Percentiles rank a stretch among this genome's conserved stretches.
Evolutionary conservation across 805 yeast species (phyloP).

Genomic region (Pichia gijzeniarum): DNA sequence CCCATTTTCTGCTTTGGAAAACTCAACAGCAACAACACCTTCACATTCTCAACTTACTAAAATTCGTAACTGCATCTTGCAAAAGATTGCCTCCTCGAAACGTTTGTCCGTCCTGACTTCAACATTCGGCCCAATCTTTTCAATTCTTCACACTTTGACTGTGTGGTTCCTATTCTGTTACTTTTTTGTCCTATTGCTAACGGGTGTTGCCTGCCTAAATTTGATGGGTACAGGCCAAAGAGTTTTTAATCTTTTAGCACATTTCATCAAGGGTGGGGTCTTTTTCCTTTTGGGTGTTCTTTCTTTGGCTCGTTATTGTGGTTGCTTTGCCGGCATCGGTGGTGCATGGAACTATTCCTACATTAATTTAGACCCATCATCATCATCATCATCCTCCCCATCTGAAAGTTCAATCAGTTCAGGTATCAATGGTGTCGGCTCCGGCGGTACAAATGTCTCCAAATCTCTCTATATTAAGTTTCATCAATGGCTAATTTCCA

Average conservation of each 20-base stretch:
- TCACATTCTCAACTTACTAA: neutral
- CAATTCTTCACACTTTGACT: constrained; percentile 40
- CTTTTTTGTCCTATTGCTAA: constrained; percentile 48
- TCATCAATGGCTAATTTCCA: neutral
- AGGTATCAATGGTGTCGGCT: constrained; percentile 6
- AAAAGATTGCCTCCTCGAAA: constrained; percentile 26
- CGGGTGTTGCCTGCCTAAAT: constrained; percentile 59
- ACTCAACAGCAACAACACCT: neutral
- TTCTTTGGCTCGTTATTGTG: constrained; percentile 82
- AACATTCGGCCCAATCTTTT: constrained; percentile 26
- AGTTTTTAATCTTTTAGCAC: constrained; percentile 84
- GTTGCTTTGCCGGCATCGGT: constrained; percentile 67
- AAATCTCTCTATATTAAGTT: constrained; percentile 2
- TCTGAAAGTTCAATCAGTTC: neutral
- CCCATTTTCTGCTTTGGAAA: neutral
- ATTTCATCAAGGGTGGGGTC: constrained; percentile 93
- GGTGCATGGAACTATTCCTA: constrained; percentile 79
- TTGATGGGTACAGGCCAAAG: constrained; percentile 59
- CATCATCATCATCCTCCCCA: neutral
- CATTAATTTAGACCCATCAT: constrained; percentile 18
- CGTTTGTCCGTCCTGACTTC: neutral
- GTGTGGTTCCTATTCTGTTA: constrained; percentile 63
- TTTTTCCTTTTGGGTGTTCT: constrained; percentile 70
- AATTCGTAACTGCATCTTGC: constrained; percentile 29
- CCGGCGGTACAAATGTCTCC: constrained; percentile 5